Percentiles rank a stretch among this genome's conserved stretches.
phyloP scores from a whole-genome alignment of 768 basidiomycete genomes.

The Mycena olivaceomarginata region DNA sequence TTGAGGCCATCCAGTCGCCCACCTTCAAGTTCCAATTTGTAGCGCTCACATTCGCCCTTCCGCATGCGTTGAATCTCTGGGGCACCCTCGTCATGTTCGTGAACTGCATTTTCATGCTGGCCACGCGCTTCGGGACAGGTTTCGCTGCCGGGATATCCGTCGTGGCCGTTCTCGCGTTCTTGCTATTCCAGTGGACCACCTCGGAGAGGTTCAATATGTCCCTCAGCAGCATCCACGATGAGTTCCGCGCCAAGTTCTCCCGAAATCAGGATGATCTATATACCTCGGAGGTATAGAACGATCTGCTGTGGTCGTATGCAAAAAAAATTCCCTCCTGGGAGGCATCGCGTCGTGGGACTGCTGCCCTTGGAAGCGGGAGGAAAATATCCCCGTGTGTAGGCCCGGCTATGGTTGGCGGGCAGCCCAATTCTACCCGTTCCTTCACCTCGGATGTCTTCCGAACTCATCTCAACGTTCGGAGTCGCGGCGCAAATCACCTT shows the following conservation, averaged over 20 bases:
- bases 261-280: slow-evolving; percentile 10
- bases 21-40: slow-evolving; percentile 67
- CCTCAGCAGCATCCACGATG: slow-evolving; percentile 2
- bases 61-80: slow-evolving; percentile 73
- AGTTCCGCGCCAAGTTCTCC: slow-evolving; percentile 14
- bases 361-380: slow-evolving; percentile 32
- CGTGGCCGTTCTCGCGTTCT: slow-evolving; percentile 24
- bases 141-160: slow-evolving; percentile 35
- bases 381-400: slow-evolving; percentile 29
- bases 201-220: slow-evolving; percentile 37
- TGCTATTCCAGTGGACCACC: slow-evolving; percentile 43
- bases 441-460: slow-evolving; percentile 34
- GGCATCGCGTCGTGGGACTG: neutral
- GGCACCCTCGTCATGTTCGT: slow-evolving; percentile 57
- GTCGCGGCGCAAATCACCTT: neutral
- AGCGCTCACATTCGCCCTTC: slow-evolving; percentile 72
- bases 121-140: slow-evolving; percentile 35
- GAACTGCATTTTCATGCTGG: slow-evolving; percentile 56
- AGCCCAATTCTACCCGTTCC: slow-evolving; percentile 5
- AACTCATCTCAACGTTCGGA: too few relatives aligned
- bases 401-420: slow-evolving; percentile 24
- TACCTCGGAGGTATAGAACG: slow-evolving; percentile 28
- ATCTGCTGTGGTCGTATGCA: slow-evolving; percentile 20
- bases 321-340: slow-evolving; percentile 21
- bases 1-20: slow-evolving; percentile 59